phyloP scores from a whole-genome alignment of 805 yeast species.

The Candida takata region DNA sequence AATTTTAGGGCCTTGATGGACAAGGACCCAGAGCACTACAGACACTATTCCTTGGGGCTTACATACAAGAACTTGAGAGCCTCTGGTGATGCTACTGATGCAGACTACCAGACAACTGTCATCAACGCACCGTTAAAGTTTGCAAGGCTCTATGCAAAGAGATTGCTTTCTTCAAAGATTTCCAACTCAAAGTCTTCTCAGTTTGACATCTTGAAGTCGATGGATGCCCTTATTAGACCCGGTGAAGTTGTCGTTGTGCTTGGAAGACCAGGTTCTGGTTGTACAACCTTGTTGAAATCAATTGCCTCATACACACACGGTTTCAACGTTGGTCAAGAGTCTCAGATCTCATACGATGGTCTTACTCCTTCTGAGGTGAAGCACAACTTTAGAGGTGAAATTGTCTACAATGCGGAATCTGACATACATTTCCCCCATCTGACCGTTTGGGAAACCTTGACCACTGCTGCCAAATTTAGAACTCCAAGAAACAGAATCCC shows the following conservation, averaged over 20 bases:
- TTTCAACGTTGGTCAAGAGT: conserved; percentile 37
- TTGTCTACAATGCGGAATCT: conserved; percentile 55
- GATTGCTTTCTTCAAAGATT: conserved; percentile 13
- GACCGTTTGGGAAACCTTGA: conserved; percentile 54
- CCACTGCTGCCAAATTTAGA: conserved; percentile 46
- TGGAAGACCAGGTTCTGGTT: conserved; percentile 77
- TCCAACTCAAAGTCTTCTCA: conserved; percentile 23
- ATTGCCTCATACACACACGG: conserved; percentile 52
- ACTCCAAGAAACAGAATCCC: conserved; percentile 51
- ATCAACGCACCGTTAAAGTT: conserved; percentile 33
- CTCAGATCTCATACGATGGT: conserved; percentile 44
- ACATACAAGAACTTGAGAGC: conserved; percentile 54
- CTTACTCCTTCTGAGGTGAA: conserved; percentile 39
- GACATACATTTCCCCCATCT: conserved; percentile 58
- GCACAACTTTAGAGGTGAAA: conserved; percentile 50
- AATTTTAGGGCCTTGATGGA: conserved; percentile 46
- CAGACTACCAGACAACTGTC: conserved; percentile 62
- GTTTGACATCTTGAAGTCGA: conserved; percentile 41
- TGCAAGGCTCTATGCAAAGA: conserved; percentile 11
- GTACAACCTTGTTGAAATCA: conserved; percentile 54
- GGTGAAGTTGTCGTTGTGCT: conserved; percentile 68
- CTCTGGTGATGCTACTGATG: conserved; percentile 49
- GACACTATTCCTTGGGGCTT: conserved; percentile 49
- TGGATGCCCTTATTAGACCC: conserved; percentile 52
- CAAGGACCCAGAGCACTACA: conserved; percentile 53